phyloP scores from a whole-genome alignment of 1,284 basidiomycete genomes.

The Melanopsichium pennsylvanicum region DNA sequence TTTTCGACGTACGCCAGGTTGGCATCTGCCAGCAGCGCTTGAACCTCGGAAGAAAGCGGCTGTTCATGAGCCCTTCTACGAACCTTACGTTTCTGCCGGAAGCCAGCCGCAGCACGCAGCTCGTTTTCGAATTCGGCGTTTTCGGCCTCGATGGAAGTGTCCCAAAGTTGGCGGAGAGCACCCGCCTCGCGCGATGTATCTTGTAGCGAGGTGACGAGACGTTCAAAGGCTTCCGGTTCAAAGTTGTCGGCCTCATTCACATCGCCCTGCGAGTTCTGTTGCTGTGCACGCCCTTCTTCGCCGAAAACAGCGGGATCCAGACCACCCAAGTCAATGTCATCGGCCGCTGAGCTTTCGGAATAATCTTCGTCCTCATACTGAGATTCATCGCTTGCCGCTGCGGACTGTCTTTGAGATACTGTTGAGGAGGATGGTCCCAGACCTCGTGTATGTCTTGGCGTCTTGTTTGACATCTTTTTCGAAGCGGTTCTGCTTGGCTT shows the following conservation, averaged over 20 bases:
- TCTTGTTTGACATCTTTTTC: conserved; percentile 12
- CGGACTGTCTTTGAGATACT: no score
- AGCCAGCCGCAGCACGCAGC: conserved; percentile 52
- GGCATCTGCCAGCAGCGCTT: conserved; percentile 80
- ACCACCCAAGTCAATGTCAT: conserved; percentile 1
- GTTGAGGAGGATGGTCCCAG: no score
- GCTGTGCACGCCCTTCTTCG: neutral
- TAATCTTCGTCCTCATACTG: conserved; percentile 11
- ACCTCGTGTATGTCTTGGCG: neutral
- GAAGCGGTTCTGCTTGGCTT: conserved; percentile 3
- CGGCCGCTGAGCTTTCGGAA: neutral
- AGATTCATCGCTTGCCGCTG: conserved; percentile 9
- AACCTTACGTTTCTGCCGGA: conserved; percentile 38
- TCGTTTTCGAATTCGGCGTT: conserved; percentile 59
- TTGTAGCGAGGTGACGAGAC: conserved; percentile 48
- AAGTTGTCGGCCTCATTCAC: conserved; percentile 34
- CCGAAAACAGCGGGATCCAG: conserved; percentile 19
- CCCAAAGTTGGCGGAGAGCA: conserved; percentile 45
- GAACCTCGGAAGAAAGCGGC: conserved; percentile 79
- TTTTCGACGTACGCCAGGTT: conserved; percentile 85
- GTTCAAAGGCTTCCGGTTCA: conserved; percentile 47
- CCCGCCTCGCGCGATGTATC: conserved; percentile 40
- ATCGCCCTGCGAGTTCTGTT: neutral
- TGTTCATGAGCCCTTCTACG: conserved; percentile 37
- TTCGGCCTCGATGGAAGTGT: conserved; percentile 55